A percentile compares a stretch with the other conserved stretches of the same genome.
phyloP scores from a whole-genome alignment of 2,329 filamentous ascomycete species.

The Nakataea oryzae region DNA sequence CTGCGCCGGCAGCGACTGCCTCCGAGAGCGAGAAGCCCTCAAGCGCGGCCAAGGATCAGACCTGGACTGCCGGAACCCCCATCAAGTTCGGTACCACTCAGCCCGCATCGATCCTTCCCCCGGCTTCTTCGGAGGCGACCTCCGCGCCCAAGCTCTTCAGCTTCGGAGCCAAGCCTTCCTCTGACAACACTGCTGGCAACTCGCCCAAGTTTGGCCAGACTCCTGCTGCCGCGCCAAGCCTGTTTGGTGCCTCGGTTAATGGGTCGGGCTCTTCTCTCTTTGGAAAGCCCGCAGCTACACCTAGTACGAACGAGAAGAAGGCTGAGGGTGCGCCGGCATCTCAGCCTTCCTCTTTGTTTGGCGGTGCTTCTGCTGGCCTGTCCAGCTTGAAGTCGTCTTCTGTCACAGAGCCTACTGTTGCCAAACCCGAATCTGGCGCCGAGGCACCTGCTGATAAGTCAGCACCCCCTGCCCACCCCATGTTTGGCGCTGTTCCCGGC shows the following conservation, averaged over 20 bases:
- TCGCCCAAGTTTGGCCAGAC: neutral
- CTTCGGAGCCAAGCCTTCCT: slow-evolving; percentile 7
- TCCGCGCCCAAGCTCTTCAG: slow-evolving; percentile 4
- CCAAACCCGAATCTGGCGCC: neutral
- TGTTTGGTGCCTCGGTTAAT: neutral
- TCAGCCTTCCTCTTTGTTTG: neutral
- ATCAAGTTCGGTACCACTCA: slow-evolving; percentile 39
- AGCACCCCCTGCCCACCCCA: neutral
- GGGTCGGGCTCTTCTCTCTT: neutral
- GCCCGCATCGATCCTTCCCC: slow-evolving; percentile 10
- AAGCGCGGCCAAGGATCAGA: slow-evolving; percentile 34
- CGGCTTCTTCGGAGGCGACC: slow-evolving; percentile 17
- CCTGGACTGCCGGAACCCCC: slow-evolving; percentile 37
- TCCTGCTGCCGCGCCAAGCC: neutral
- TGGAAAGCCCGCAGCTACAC: neutral
- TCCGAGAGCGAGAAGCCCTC: slow-evolving; percentile 30
- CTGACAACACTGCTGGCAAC: slow-evolving; percentile 1
- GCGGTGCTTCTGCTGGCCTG: neutral
- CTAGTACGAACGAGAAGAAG: neutral
- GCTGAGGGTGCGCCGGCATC: neutral
- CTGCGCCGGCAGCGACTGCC: slow-evolving; percentile 11
- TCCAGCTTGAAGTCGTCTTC: neutral
- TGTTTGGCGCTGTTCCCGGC: slow-evolving; percentile 1
- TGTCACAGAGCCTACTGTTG: neutral
- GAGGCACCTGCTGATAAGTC: neutral